Evolutionary conservation across 345 rosid genomes (phyloP), one percentile per base, ranked within the genome.

Genomic region (Nephelium lappaceum): DNA sequence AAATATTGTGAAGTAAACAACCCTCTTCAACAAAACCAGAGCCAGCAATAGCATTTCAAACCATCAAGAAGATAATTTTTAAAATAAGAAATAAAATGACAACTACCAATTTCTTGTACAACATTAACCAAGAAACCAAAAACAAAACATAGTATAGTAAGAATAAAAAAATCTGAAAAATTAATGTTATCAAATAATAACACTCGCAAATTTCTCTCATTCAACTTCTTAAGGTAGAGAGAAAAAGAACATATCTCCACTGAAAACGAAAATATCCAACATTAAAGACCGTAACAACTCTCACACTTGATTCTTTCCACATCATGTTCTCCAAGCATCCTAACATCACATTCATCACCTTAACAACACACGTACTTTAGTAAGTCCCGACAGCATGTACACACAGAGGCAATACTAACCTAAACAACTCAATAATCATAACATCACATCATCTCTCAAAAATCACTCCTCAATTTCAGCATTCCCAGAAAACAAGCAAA

Each of bases 151-250:
- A 55, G 5, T n/a, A n/a, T n/a, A n/a, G n/a, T 72, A 19, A n/a
- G 65, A 72, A 55, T 57, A 6, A 24, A 71, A 55, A 53, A 61
- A 57, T 31, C 45, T n/a, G n/a, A n/a, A n/a, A n/a, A n/a, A n/a
- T n/a, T n/a, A n/a, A n/a, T n/a, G n/a, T n/a, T n/a, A n/a, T 31
- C 65, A 38, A 23, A 10, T 25, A 11, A 11, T n/a, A 38, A 31
- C 31, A 43, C 11, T 36, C 66, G 7, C 27, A 18, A 72, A 72
- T n/a, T 36, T 72, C 75, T 57, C 23, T 72, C 58, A 58, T 45
- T 14, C 3, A 57, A 38, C 11, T 58, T 72, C 19, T 0, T 8
- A 11, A 8, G 38, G 74, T 31, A 18, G 19, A 31, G 43, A 71
- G 45, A 31, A 27, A 41, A 53, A 51, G 39, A 70, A 15, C 8